Conservation (phyloP, 1,284 basidiomycete species). For the Wallemia hederae region DNA sequence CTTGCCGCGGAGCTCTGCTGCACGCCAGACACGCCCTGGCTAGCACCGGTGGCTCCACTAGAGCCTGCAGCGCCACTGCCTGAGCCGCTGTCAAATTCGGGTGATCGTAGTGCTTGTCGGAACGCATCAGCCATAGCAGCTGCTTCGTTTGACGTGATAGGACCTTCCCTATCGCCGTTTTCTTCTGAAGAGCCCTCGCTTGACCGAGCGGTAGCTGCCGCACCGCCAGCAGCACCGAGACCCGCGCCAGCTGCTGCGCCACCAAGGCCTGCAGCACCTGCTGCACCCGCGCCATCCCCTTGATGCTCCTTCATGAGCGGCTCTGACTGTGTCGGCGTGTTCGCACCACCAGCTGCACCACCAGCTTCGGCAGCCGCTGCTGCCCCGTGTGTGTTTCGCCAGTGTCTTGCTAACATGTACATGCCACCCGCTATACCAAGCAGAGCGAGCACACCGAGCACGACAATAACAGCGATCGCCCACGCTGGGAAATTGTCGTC, state of each 20-base stretch:
- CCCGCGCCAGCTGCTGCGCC: not conserved
- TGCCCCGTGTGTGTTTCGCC: not conserved
- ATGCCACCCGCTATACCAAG: not conserved
- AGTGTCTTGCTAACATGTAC: not conserved
- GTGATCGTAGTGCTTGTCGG: not conserved
- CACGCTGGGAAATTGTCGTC: not conserved
- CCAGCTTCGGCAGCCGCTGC: not conserved
- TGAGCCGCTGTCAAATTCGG: not conserved
- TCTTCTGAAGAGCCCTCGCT: not conserved
- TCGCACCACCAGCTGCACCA: not conserved
- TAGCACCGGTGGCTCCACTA: too few relatives aligned
- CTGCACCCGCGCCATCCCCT: not conserved
- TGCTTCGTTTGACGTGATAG: not conserved
- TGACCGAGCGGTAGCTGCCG: not conserved
- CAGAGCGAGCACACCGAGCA: not conserved
- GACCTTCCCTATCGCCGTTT: not conserved
- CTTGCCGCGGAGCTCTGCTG: not conserved
- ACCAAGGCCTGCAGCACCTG: not conserved
- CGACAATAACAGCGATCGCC: not conserved
- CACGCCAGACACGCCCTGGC: not conserved
- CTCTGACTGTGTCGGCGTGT: not conserved
- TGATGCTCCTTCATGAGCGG: not conserved
- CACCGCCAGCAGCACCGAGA: not conserved
- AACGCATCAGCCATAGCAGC: not conserved
- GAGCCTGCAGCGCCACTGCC: not conserved